Base-by-base conservation (phyloP, 352 stramenopile genomes). In the Pythium insidiosum region DNA sequence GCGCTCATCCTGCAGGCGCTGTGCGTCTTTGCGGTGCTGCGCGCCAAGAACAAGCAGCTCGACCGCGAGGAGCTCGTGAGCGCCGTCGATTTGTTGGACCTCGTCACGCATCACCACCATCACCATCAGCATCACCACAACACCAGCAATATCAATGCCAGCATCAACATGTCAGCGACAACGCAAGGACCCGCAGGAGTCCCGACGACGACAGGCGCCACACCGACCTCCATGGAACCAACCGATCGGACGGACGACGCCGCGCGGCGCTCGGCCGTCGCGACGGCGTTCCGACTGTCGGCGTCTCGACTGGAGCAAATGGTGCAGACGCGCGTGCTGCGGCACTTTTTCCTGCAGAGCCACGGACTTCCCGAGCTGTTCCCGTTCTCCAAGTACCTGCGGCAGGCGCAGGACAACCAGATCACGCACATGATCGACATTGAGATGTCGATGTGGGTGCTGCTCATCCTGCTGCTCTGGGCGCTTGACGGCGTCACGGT, bases 361-460 rank as follows among this genome's bases (percentile, higher is more conserved):
- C 35, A 43, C n/a, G 37, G 34, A 5, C 45, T 60, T 1, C 52
- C 52, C 10, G 38, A 55, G 35, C 26, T 55, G 25, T 60, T 60
- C 40, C 44, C 48, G 12, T 60, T 60, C 35, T 41, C 52, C 25
- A 54, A 50, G 52, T 60, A 60, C 35, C 15, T 60, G 6, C 52
- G 52, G 25, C 43, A 54, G 31, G 35, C 48, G 4, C 52, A 60
- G 35, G 52, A 60, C n/a, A 50, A 43, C 30, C 52, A 60, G 25
- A 60, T 60, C 39, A 38, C 38, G 5, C 52, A 60, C 35, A 41
- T 60, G 39, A 54, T 60, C 40, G 52, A 60, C 15, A 34, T 60
- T 20, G 46, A 60, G 18, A n/a, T 60, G 22, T 48, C 52, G 12
- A 83, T 71, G 56, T 87, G 45, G 52, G 38, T 55, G 15, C 6